phyloP scores from a whole-genome alignment of 202 grass and related monocot genomes.

The Brachypodium distachyon region DNA sequence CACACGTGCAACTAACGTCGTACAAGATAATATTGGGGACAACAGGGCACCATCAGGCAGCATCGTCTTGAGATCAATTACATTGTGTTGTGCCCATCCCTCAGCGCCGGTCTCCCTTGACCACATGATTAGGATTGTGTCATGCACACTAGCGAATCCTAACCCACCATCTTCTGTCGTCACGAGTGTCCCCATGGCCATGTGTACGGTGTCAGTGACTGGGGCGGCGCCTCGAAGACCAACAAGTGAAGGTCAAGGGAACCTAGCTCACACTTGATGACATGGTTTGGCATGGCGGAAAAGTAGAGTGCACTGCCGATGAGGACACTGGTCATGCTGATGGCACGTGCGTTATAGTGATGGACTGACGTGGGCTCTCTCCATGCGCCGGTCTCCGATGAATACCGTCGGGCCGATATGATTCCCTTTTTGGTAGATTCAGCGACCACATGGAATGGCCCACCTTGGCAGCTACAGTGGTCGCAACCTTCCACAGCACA shows the following conservation, averaged over 20 bases:
- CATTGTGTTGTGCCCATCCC: not conserved
- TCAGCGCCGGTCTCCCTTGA: not conserved
- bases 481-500: not conserved
- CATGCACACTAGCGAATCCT: not conserved
- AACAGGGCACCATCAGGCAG: not conserved
- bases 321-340: not conserved
- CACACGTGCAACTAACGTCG: too few relatives aligned
- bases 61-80: not conserved
- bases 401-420: not conserved
- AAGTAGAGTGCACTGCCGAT: not conserved
- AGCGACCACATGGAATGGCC: not conserved
- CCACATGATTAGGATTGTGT: not conserved
- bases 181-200: not conserved
- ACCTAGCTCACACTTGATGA: not conserved
- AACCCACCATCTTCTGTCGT: not conserved
- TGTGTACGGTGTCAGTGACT: too few relatives aligned
- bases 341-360: not conserved
- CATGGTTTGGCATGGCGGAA: not conserved
- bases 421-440: not conserved
- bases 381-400: not conserved
- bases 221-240: not conserved
- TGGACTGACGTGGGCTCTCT: not conserved
- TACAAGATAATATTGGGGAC: too few relatives aligned
- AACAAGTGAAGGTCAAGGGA: not conserved
- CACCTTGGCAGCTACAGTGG: not conserved